Conservation (phyloP, 192 early-diverging fungal species). For the Glomus cerebriforme region DNA sequence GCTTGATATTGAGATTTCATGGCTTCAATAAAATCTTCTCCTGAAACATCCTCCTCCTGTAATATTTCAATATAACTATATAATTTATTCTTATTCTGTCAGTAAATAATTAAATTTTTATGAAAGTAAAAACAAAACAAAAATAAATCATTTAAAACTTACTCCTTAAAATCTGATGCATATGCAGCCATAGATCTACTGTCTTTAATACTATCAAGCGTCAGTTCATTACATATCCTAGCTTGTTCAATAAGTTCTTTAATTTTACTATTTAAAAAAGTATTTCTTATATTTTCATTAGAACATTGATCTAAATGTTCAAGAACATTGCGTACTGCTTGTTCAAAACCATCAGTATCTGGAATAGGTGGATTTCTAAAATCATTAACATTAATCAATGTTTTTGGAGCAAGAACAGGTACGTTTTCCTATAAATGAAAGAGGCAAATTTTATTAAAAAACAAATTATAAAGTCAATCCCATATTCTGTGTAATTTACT, state of each 20-base stretch:
- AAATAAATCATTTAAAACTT: background rate
- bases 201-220: background rate
- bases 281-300: background rate
- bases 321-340: background rate
- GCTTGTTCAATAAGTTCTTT: background rate
- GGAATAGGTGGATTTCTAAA: constrained; percentile 1
- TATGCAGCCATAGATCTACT: background rate
- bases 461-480: too few species aligned
- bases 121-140: too few species aligned
- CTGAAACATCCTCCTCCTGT: background rate
- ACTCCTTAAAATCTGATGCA: constrained; percentile 8
- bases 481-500: too few species aligned
- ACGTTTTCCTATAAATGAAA: too few species aligned
- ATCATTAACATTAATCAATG: background rate
- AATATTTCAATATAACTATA: constrained; percentile 18
- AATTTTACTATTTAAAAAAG: background rate
- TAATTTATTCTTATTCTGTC: background rate
- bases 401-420: too few species aligned
- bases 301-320: background rate
- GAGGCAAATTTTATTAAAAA: too few species aligned
- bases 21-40: constrained; percentile 8
- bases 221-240: background rate
- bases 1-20: constrained; percentile 4
- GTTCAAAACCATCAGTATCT: background rate
- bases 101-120: background rate